These are phyloP conservation scores for Paraphysoderma sedebokerense DNA, from an alignment of 371 early-diverging fungal species.

Conservation along the genomic window DNA sequence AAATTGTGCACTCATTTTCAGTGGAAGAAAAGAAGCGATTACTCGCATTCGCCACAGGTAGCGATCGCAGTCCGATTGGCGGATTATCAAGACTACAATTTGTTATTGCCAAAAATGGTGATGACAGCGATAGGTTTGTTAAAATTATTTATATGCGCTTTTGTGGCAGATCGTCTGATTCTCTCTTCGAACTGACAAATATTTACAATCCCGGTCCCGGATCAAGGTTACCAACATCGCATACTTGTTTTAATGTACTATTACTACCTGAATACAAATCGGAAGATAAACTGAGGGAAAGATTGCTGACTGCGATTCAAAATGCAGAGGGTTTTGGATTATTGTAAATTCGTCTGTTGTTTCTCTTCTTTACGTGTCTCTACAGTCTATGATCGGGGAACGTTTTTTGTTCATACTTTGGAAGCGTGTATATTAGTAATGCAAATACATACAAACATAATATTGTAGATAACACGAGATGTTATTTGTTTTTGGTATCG, in stretches of 20 bases:
- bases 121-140: slow-evolving; percentile 66
- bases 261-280: slow-evolving; percentile 83
- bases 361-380: too few species aligned
- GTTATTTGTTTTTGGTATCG: too few species aligned
- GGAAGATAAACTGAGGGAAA: slow-evolving; percentile 63
- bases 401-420: too few species aligned
- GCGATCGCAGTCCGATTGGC: slow-evolving; percentile 89
- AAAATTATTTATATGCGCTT: background rate
- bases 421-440: too few species aligned
- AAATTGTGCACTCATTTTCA: slow-evolving; percentile 62
- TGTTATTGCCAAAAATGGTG: slow-evolving; percentile 94
- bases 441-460: too few species aligned
- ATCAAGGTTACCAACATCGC: slow-evolving; percentile 68
- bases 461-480: too few species aligned
- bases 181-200: too few species aligned
- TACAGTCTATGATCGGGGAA: too few species aligned
- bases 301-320: slow-evolving; percentile 81
- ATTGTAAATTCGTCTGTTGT: slow-evolving; percentile 24
- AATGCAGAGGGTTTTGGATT: slow-evolving; percentile 96
- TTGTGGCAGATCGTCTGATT: background rate
- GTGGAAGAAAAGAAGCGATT: slow-evolving; percentile 77
- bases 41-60: slow-evolving; percentile 93
- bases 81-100: slow-evolving; percentile 80
- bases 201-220: too few species aligned
- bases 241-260: slow-evolving; percentile 89